Evolutionary conservation across 345 rosid species (phyloP).

Genomic region (Jatropha curcas): DNA sequence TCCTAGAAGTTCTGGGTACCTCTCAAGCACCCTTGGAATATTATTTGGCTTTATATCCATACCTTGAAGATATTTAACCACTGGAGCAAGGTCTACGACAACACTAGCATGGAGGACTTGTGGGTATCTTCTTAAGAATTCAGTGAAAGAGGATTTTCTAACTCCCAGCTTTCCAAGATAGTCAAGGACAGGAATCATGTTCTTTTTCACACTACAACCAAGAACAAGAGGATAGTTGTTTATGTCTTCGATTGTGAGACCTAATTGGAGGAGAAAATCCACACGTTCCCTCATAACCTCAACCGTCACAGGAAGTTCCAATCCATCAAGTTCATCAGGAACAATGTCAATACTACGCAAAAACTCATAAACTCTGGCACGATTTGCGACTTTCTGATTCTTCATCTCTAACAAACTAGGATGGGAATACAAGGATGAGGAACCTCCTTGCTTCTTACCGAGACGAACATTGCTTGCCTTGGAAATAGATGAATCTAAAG

Average conservation of each 20-base stretch:
- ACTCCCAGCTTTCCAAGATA: slow-evolving; percentile 92
- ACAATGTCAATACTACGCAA: slow-evolving; percentile 63
- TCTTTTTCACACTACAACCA: slow-evolving; percentile 97
- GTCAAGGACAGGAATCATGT: slow-evolving; percentile 91
- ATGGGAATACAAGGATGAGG: slow-evolving; percentile 65
- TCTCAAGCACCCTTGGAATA: slow-evolving; percentile 86
- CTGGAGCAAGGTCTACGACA: slow-evolving; percentile 90
- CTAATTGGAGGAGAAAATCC: slow-evolving; percentile 73
- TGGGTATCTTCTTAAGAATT: slow-evolving; percentile 75
- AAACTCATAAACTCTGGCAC: slow-evolving; percentile 75
- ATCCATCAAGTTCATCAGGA: slow-evolving; percentile 73
- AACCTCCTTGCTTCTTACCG: slow-evolving; percentile 41
- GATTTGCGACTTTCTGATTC: slow-evolving; percentile 63
- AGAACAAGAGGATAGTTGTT: slow-evolving; percentile 90
- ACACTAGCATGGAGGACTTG: slow-evolving; percentile 89
- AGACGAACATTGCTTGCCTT: slow-evolving; percentile 26
- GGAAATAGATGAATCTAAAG: slow-evolving; percentile 40
- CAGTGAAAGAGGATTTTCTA: slow-evolving; percentile 74
- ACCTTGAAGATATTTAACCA: slow-evolving; percentile 89
- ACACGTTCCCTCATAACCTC: slow-evolving; percentile 85
- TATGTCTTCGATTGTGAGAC: slow-evolving; percentile 77
- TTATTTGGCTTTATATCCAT: slow-evolving; percentile 78
- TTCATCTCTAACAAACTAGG: slow-evolving; percentile 74
- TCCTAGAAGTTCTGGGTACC: slow-evolving; percentile 83
- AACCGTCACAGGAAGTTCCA: slow-evolving; percentile 86